These are phyloP conservation scores for Metschnikowia santaceciliae DNA, from an alignment of 805 yeast species.

Conservation along the genomic window DNA sequence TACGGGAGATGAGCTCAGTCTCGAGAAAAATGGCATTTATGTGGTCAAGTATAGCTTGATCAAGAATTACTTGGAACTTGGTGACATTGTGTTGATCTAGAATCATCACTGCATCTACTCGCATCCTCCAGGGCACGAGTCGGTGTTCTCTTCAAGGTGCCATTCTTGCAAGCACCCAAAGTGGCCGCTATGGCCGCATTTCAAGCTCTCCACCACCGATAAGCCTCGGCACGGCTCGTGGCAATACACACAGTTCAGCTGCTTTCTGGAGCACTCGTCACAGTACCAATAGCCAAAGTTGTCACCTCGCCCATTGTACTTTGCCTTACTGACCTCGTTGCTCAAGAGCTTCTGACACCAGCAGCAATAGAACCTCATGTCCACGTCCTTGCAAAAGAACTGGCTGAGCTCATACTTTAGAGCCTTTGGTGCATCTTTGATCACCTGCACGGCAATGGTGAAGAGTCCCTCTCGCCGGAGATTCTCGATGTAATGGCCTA, in stretches of 20 bases:
- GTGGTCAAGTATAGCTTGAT: constrained; percentile 60
- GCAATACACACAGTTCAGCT: constrained; percentile 74
- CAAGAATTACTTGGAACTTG: constrained; percentile 29
- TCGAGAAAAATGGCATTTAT: constrained; percentile 60
- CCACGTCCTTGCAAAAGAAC: constrained; percentile 33
- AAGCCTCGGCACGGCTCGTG: constrained; percentile 72
- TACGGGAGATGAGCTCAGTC: constrained; percentile 27
- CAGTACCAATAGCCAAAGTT: constrained; percentile 82
- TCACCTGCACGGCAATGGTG: constrained; percentile 53
- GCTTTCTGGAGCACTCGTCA: constrained; percentile 57
- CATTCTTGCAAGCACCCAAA: constrained; percentile 73
- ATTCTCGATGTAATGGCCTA: constrained; percentile 50
- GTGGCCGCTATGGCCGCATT: constrained; percentile 89
- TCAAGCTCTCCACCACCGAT: constrained; percentile 50
- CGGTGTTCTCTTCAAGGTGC: constrained; percentile 62
- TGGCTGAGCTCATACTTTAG: constrained; percentile 27
- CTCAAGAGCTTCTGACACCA: constrained; percentile 55
- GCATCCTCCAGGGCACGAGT: constrained; percentile 81
- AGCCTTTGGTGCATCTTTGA: constrained; percentile 39
- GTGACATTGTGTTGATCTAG: constrained; percentile 37
- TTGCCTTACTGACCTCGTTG: constrained; percentile 53
- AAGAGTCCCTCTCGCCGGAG: constrained; percentile 50
- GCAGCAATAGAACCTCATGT: constrained; percentile 51
- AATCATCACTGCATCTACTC: constrained; percentile 2
- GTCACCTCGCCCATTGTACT: constrained; percentile 17